Evolutionary conservation across 2,329 filamentous ascomycete genomes (phyloP), one percentile per base, ranked within the genome.

Genomic region (Cadophora sp.): DNA sequence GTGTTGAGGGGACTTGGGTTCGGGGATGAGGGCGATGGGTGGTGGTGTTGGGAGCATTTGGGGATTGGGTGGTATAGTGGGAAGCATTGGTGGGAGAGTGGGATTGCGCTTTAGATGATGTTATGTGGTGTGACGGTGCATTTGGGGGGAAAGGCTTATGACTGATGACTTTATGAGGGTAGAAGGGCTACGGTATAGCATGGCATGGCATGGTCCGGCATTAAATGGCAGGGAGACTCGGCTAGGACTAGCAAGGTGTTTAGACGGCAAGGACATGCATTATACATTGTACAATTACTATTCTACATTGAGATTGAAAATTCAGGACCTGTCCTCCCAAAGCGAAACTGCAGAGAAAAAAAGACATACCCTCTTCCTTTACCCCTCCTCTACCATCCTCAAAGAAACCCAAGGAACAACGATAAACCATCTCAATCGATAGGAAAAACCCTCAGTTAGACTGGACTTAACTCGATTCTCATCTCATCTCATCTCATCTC

Each of bases 1-100:
- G 76, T 85, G 0, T 76, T 94, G n/a, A 83, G 93, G 29, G 86
- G 85, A 1, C 40, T 94, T 19, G 90, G 91, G 0, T 81, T 90
- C 40, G 91, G 91, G 0, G 80, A 81, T 1, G 79, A 83, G 22
- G 87, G 85, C 0, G 89, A 92, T 74, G 80, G 83, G 0, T 90
- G 87, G 84, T 92, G 87, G 87, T 87, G 91, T 73, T 93, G 90
- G 87, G 83, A 84, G 70, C 77, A 82, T 37, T 26, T 74, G 50
- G 73, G 73, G 69, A 77, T 89, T 26, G 83, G 84, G 1, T 89
- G 86, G 86, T 84, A 91, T 79, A 79, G 74, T 2, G 91, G 89
- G 12, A 79, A 82, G 67, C 79, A 83, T 62, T 97, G 92, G 91
- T 89, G 86, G 86, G 82, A 84, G 68, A 86, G 82, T 72, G 87